phyloP scores from a whole-genome alignment of 805 yeast species.

The Candida wancherniae region DNA sequence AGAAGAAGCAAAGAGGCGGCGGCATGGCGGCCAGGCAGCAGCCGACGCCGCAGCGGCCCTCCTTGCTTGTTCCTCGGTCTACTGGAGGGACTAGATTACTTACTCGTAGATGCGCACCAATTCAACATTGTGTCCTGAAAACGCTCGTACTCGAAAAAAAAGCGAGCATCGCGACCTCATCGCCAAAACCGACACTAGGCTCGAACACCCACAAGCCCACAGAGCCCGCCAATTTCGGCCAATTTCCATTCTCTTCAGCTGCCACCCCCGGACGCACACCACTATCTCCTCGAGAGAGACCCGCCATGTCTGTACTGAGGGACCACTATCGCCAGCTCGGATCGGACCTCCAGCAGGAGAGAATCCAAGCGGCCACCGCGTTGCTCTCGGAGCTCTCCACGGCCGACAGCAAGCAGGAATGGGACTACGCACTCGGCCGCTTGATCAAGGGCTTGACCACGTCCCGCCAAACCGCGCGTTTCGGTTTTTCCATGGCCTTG shows the following conservation, averaged over 20 bases:
- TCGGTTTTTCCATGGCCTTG: constrained; percentile 85
- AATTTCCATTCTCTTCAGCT: background rate
- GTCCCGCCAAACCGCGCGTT: constrained; percentile 74
- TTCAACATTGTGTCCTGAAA: constrained; percentile 17
- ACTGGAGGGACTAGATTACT: too few species aligned
- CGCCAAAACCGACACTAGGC: background rate
- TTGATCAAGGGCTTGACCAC: constrained; percentile 78
- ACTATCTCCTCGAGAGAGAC: too few species aligned
- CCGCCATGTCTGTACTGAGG: constrained; percentile 50
- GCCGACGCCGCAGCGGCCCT: too few species aligned
- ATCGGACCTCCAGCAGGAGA: constrained; percentile 67
- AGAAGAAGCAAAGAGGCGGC: too few species aligned
- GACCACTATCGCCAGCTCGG: constrained; percentile 77
- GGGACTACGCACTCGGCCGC: constrained; percentile 78
- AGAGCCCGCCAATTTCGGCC: background rate
- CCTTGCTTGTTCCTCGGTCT: too few species aligned
- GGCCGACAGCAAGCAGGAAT: constrained; percentile 48
- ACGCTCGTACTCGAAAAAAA: background rate
- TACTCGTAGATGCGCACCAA: constrained; percentile 13
- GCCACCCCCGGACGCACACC: background rate
- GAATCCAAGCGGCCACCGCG: constrained; percentile 65
- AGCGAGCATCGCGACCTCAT: constrained; percentile 5
- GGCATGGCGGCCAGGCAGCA: too few species aligned
- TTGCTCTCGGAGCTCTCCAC: constrained; percentile 56
- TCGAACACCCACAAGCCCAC: background rate